Base-by-base conservation (phyloP, 805 yeast genomes). In the Zygosaccharomyces rouxii region DNA sequence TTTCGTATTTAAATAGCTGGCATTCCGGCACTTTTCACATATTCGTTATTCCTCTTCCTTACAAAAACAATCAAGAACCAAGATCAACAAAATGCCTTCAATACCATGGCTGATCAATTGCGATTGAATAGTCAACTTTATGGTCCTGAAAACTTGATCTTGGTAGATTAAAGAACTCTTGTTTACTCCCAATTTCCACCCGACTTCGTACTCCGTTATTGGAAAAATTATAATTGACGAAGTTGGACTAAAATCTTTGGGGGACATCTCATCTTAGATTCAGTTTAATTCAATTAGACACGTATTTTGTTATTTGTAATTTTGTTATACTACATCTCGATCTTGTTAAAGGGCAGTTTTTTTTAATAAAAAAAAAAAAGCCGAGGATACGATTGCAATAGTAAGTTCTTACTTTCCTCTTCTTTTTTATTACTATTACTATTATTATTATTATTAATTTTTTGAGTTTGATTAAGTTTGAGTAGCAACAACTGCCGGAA, bases 401-500 rank as follows among this genome's bases (percentile, higher is more conserved):
- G 23, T 22, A 22, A 22, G 23, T 6, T 22, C 29, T 35, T 28
- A 13, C 26, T 41, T 41, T 41, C 7, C 11, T 41, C 28, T 41
- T 30, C 11, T 18, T 19, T 30, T 41, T 16, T 18, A 42, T 30
- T 44, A 25, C 52, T 9, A 25, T 9, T 7, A 25, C 10, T 25
- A 9, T 25, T 25, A 25, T 25, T 9, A 25, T 25, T 25, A 5
- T 10, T 9, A 9, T 25, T 9, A 7, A 9, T 9, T 25, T 11
- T 25, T 25, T 3, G 28, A 9, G 10, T 25, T 25, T 7, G 37
- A 33, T 33, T 33, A 33, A 33, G 49, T 46, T 57, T 55, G 21
- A 19, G 67, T 60, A 38, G 55, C 78, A 42, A 65, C 69, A 43
- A 66, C 64, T 4, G 68, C 55, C 38, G 70, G 70, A 22, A 66